phyloP scores from a whole-genome alignment of 768 basidiomycete genomes.

The Nevesoporus exiguus region DNA sequence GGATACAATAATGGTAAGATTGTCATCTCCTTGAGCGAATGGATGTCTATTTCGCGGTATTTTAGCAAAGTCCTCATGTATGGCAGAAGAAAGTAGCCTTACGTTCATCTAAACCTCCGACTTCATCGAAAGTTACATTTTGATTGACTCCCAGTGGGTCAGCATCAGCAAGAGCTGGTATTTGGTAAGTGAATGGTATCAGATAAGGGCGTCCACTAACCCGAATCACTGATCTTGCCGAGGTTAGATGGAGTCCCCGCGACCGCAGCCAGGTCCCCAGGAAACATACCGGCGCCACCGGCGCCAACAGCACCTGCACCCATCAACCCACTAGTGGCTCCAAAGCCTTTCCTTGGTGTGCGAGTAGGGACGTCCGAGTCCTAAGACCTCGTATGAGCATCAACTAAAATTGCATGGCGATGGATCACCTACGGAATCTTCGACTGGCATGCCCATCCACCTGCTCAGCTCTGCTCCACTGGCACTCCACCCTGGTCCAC shows the following conservation, averaged over 20 bases:
- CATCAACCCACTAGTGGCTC: slow-evolving; percentile 50
- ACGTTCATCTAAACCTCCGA: slow-evolving; percentile 96
- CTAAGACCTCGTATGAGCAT: slow-evolving; percentile 29
- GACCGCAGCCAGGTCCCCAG: slow-evolving; percentile 54
- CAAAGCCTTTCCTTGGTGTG: slow-evolving; percentile 67
- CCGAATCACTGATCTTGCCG: slow-evolving; percentile 78
- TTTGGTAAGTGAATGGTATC: slow-evolving; percentile 10
- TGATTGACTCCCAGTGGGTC: slow-evolving; percentile 93
- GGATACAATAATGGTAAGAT: slow-evolving; percentile 92
- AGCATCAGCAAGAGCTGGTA: slow-evolving; percentile 81
- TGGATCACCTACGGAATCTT: slow-evolving; percentile 58
- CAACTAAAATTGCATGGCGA: not conserved
- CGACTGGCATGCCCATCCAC: slow-evolving; percentile 70
- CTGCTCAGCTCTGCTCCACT: slow-evolving; percentile 71
- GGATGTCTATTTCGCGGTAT: slow-evolving; percentile 62
- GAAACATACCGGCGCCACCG: slow-evolving; percentile 54
- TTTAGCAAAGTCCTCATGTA: not conserved
- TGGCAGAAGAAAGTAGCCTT: slow-evolving; percentile 23
- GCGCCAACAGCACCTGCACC: slow-evolving; percentile 44
- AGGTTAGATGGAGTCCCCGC: slow-evolving; percentile 82
- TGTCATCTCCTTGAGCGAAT: slow-evolving; percentile 98
- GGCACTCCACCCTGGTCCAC: slow-evolving; percentile 74
- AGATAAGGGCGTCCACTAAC: slow-evolving; percentile 36
- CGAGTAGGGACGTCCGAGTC: slow-evolving; percentile 71
- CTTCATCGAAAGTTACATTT: slow-evolving; percentile 93